A percentile compares a stretch with the other conserved stretches of the same genome.
Conservation (phyloP, 2,329 filamentous ascomycete species). For the Fonsecaea pedrosoi region DNA sequence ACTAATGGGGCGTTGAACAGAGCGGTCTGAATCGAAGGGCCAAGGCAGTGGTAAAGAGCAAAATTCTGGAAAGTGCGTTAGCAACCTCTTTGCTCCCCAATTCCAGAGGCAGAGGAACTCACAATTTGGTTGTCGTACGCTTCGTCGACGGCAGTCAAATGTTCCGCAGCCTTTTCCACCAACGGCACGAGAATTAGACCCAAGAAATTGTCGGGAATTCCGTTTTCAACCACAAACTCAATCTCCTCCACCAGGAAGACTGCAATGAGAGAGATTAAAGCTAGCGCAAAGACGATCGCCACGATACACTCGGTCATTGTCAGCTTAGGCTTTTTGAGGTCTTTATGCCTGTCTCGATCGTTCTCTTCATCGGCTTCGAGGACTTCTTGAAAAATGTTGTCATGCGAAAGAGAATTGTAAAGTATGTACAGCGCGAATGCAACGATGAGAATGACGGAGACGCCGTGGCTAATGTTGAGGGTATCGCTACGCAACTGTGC, state of each 20-base stretch:
- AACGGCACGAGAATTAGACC: conserved; percentile 71
- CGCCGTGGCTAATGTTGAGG: conserved; percentile 72
- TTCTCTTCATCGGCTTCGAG: conserved; percentile 73
- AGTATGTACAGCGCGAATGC: conserved; percentile 71
- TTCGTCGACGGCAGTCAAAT: conserved; percentile 83
- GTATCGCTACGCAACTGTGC: conserved; percentile 60
- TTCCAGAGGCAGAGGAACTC: conserved; percentile 1
- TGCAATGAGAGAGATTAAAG: conserved; percentile 75
- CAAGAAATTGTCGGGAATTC: conserved; percentile 65
- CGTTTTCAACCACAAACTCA: conserved; percentile 62
- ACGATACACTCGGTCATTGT: conserved; percentile 76
- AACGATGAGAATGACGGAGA: conserved; percentile 72
- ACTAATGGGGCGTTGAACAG: conserved; percentile 85
- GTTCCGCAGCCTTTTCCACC: conserved; percentile 86
- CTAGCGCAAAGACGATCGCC: conserved; percentile 68
- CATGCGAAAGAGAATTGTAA: conserved; percentile 79
- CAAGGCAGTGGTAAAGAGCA: conserved; percentile 82
- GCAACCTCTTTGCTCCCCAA: neutral
- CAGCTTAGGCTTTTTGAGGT: conserved; percentile 69
- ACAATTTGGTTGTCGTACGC: conserved; percentile 73
- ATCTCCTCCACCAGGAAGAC: conserved; percentile 77
- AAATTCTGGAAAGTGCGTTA: conserved; percentile 63
- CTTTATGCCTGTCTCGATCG: conserved; percentile 68
- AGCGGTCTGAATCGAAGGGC: conserved; percentile 86
- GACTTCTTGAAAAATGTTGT: conserved; percentile 76